phyloP scores from a whole-genome alignment of 2,329 filamentous ascomycete species.

The Aspergillus candidus region DNA sequence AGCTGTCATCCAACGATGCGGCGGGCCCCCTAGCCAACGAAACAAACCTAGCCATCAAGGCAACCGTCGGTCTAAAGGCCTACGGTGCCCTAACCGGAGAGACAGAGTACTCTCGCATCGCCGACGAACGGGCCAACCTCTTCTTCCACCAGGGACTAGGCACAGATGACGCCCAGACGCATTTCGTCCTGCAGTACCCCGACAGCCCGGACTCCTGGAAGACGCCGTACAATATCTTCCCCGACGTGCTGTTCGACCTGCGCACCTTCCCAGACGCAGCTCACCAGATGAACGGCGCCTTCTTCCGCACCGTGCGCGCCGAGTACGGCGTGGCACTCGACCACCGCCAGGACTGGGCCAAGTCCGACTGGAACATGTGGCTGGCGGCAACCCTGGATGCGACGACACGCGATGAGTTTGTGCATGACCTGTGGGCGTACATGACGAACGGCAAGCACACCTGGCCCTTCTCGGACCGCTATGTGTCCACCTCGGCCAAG shows the following conservation, averaged over 20 bases:
- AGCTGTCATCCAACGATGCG: slow-evolving; percentile 41
- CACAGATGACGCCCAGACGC: slow-evolving; percentile 31
- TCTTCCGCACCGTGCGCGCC: slow-evolving; percentile 32
- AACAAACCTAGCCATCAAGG: slow-evolving; percentile 44
- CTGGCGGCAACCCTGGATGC: slow-evolving; percentile 30
- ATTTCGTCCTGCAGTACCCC: slow-evolving; percentile 39
- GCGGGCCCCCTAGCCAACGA: slow-evolving; percentile 38
- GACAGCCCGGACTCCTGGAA: slow-evolving; percentile 29
- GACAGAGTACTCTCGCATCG: slow-evolving; percentile 32
- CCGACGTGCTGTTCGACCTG: slow-evolving; percentile 36
- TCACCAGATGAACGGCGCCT: slow-evolving; percentile 32
- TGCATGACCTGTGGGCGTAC: slow-evolving; percentile 38
- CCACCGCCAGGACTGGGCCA: slow-evolving; percentile 36
- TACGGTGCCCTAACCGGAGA: slow-evolving; percentile 37
- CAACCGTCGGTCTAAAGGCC: slow-evolving; percentile 43
- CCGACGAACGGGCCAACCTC: slow-evolving; percentile 28
- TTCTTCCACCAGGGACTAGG: slow-evolving; percentile 32
- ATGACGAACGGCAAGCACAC: slow-evolving; percentile 39
- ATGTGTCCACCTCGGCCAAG: slow-evolving; percentile 30
- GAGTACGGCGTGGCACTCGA: slow-evolving; percentile 38
- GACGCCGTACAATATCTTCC: slow-evolving; percentile 39
- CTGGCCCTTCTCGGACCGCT: slow-evolving; percentile 42
- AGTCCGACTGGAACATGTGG: slow-evolving; percentile 44
- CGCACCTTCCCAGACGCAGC: slow-evolving; percentile 32
- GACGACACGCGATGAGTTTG: slow-evolving; percentile 27